Conservation (phyloP, 2,329 filamentous ascomycete species). For the Xylaria sp. region DNA sequence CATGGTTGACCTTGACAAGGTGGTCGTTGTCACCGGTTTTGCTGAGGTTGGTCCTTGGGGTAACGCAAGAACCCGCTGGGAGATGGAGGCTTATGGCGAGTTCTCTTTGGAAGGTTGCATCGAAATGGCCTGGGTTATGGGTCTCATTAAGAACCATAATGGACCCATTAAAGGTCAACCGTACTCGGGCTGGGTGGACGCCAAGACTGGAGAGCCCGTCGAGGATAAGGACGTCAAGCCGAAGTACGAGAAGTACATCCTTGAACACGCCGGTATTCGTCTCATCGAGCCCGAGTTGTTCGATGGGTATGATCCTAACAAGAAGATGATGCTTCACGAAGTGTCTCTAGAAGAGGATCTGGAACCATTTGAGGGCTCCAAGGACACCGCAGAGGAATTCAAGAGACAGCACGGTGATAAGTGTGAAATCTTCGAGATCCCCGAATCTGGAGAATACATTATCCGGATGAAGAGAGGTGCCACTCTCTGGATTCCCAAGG, state of each 20-base stretch:
- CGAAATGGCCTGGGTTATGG: conserved; percentile 99
- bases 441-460: conserved; percentile 88
- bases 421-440: conserved; percentile 93
- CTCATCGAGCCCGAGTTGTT: conserved; percentile 97
- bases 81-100: conserved; percentile 96
- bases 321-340: conserved; percentile 97
- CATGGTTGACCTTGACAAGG: conserved; percentile 98
- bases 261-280: conserved; percentile 95
- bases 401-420: conserved; percentile 95
- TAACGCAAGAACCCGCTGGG: conserved; percentile 96
- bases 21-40: conserved; percentile 95
- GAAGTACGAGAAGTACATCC: conserved; percentile 95
- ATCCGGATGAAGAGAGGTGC: conserved; percentile 95
- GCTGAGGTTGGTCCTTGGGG: conserved; percentile 96
- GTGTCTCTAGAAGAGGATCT: conserved; percentile 96
- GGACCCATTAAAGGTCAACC: conserved; percentile 91
- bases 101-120: conserved; percentile 97
- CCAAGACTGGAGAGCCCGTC: conserved; percentile 89
- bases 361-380: conserved; percentile 93
- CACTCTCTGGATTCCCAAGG: conserved; percentile 92
- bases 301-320: conserved; percentile 92
- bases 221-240: conserved; percentile 97
- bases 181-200: conserved; percentile 95
- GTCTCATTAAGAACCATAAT: conserved; percentile 97
- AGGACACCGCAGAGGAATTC: conserved; percentile 97